These are phyloP conservation scores for Spatholobus suberectus DNA, from an alignment of 306 rosid species.

Conservation along the genomic window DNA sequence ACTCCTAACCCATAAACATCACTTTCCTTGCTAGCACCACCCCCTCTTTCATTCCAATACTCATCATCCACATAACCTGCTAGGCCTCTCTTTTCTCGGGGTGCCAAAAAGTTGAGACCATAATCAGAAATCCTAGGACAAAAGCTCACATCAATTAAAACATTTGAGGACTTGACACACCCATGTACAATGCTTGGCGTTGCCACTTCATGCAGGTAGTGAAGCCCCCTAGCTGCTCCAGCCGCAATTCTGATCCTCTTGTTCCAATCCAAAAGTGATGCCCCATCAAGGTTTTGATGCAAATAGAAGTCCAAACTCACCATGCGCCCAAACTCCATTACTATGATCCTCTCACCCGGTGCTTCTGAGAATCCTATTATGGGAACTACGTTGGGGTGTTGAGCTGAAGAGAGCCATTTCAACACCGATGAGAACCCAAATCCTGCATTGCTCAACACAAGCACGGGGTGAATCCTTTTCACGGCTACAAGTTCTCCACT, in stretches of 20 bases:
- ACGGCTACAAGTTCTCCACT: constrained; percentile 17
- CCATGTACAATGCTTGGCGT: constrained; percentile 75
- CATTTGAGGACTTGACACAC: constrained; percentile 68
- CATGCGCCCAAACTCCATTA: constrained; percentile 66
- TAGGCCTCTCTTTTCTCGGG: constrained; percentile 58
- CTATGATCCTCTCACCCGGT: constrained; percentile 75
- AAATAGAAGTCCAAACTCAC: constrained; percentile 43
- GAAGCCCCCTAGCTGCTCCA: constrained; percentile 55
- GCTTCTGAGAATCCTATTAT: constrained; percentile 76
- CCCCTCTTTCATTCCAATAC: constrained; percentile 51
- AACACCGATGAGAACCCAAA: background rate
- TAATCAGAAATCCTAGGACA: constrained; percentile 68
- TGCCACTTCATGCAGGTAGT: constrained; percentile 69
- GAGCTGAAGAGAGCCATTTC: constrained; percentile 63
- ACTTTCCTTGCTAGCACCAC: constrained; percentile 67
- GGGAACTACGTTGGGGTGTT: constrained; percentile 71
- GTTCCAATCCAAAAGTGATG: constrained; percentile 18
- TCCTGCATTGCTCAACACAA: constrained; percentile 19
- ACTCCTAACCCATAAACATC: constrained; percentile 84
- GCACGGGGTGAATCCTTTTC: constrained; percentile 9
- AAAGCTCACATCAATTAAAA: constrained; percentile 65
- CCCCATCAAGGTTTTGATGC: background rate
- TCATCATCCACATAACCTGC: constrained; percentile 75
- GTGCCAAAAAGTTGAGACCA: constrained; percentile 72
- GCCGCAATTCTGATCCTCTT: constrained; percentile 69